Conservation (phyloP, 352 stramenopile genomes). For the Phytophthora crassamura region DNA sequence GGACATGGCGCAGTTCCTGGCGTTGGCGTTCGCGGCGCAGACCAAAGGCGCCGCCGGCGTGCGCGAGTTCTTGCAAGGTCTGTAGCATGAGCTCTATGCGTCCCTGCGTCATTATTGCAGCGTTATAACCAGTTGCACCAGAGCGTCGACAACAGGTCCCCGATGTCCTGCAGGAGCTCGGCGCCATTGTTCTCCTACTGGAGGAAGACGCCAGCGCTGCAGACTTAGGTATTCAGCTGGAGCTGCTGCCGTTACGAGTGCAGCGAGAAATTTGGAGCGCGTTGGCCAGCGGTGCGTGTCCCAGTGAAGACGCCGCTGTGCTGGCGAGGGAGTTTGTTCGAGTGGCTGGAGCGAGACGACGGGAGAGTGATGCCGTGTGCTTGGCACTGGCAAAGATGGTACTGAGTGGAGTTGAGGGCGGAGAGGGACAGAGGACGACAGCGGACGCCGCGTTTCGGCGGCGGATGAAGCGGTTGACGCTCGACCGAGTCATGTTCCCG, state of each 20-base stretch:
- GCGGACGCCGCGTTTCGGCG: conserved; percentile 35
- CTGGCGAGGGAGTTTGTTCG: conserved; percentile 37
- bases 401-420: conserved; percentile 14
- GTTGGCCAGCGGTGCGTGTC: conserved; percentile 39
- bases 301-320: conserved; percentile 7
- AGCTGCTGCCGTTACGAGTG: conserved; percentile 43
- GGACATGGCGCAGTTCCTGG: too few relatives aligned
- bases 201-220: neutral
- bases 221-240: conserved; percentile 48
- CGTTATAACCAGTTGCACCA: conserved; percentile 11
- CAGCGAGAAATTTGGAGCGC: conserved; percentile 75
- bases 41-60: conserved; percentile 51
- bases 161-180: conserved; percentile 44
- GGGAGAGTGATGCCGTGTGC: conserved; percentile 37
- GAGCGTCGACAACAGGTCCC: conserved; percentile 46
- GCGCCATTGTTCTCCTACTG: conserved; percentile 19
- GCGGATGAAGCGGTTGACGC: conserved; percentile 35
- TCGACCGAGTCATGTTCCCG: conserved; percentile 35
- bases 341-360: conserved; percentile 16
- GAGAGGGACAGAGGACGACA: neutral
- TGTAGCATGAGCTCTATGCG: neutral
- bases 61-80: conserved; percentile 49
- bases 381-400: conserved; percentile 36
- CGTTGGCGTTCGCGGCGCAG: conserved; percentile 42
- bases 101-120: neutral